Conservation (phyloP, 148 eudicot genomes). For the Amaranthus cruentus region DNA sequence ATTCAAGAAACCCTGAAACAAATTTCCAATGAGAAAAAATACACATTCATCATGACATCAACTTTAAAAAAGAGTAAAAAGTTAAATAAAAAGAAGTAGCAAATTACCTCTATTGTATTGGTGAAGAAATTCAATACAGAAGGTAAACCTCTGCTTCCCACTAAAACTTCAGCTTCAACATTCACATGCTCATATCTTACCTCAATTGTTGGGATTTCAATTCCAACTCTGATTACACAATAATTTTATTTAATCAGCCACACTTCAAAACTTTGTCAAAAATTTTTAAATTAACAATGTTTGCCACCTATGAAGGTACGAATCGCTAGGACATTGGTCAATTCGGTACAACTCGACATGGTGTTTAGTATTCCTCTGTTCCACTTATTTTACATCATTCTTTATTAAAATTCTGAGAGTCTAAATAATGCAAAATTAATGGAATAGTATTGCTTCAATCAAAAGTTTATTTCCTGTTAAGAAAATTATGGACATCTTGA, state of each 20-base stretch:
- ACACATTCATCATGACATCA: not conserved
- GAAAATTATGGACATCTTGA: no score
- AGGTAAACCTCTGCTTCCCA: constrained; percentile 80
- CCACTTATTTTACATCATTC: no score
- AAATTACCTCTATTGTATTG: constrained; percentile 60
- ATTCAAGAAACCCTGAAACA: constrained; percentile 49
- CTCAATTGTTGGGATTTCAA: constrained; percentile 79
- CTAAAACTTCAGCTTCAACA: constrained; percentile 64
- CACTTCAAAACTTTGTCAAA: not conserved
- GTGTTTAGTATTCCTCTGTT: no score
- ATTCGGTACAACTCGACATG: no score
- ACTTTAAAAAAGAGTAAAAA: not conserved
- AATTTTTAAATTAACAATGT: not conserved
- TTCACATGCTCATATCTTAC: constrained; percentile 75
- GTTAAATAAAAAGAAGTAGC: not conserved
- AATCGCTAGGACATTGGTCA: no score
- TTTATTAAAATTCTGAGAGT: no score
- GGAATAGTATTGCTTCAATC: no score
- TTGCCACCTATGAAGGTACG: not conserved
- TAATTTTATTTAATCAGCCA: not conserved
- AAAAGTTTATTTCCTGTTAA: no score
- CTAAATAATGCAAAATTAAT: no score
- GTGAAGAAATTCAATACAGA: constrained; percentile 63
- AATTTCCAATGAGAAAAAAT: not conserved
- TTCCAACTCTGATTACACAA: constrained; percentile 58